phyloP scores from a whole-genome alignment of 495 filamentous ascomycete species.

The Aspergillus wentii region DNA sequence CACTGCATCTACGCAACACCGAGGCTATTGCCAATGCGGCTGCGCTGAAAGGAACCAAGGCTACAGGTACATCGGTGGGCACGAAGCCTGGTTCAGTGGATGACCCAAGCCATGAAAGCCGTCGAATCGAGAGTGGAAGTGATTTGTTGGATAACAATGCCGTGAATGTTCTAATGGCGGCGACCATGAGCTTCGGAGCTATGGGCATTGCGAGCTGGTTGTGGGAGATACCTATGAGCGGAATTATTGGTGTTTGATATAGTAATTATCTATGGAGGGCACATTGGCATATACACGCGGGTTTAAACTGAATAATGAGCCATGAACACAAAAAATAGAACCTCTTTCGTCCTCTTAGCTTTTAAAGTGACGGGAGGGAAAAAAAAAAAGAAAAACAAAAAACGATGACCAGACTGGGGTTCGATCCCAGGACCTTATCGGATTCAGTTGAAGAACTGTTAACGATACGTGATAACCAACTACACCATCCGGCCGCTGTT shows the following conservation, averaged over 20 bases:
- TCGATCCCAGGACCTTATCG: constrained; percentile 1
- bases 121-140: constrained; percentile 65
- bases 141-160: constrained; percentile 89
- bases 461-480: constrained; percentile 1
- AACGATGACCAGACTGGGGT: background rate
- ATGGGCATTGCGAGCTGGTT: constrained; percentile 55
- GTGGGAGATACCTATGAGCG: constrained; percentile 32
- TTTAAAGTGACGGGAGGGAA: too few species aligned
- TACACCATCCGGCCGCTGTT: background rate
- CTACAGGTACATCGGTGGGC: constrained; percentile 10
- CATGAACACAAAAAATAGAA: too few species aligned
- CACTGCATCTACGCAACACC: constrained; percentile 11
- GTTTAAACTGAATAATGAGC: too few species aligned
- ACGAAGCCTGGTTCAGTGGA: constrained; percentile 7
- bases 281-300: too few species aligned
- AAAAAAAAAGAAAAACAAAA: background rate
- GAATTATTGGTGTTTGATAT: too few species aligned
- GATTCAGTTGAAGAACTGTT: background rate
- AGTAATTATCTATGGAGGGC: too few species aligned
- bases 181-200: constrained; percentile 69
- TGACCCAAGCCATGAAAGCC: constrained; percentile 53
- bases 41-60: constrained; percentile 17
- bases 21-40: constrained; percentile 34
- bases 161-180: constrained; percentile 88
- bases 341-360: too few species aligned